Evolutionary conservation across 345 rosid species (phyloP).

Genomic region (Pelargonium nanum): DNA sequence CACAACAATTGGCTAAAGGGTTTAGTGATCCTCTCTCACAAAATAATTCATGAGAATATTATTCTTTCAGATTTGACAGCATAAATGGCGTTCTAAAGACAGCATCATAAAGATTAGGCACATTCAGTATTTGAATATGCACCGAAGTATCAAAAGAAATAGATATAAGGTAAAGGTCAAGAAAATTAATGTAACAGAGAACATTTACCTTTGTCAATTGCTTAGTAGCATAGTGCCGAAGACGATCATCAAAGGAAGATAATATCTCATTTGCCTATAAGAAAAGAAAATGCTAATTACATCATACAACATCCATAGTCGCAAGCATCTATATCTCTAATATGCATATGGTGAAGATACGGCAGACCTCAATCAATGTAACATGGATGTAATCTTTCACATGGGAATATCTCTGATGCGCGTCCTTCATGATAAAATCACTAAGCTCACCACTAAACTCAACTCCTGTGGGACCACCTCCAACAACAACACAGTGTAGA

Average conservation of each 20-base stretch:
- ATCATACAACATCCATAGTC: not conserved
- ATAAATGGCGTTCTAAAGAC: not conserved
- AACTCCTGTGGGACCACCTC: conserved; percentile 97
- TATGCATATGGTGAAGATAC: not conserved
- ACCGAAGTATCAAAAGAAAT: no score
- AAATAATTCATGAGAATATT: not conserved
- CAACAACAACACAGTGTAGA: conserved; percentile 88
- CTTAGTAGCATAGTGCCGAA: conserved; percentile 77
- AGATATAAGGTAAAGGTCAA: not conserved
- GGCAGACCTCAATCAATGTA: conserved; percentile 83
- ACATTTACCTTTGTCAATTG: conserved; percentile 69
- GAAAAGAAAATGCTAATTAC: conserved; percentile 6
- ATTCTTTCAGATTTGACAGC: not conserved
- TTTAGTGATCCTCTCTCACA: no score
- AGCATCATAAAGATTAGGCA: not conserved
- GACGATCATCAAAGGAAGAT: conserved; percentile 92
- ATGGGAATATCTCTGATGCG: conserved; percentile 71
- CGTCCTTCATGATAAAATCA: conserved; percentile 84
- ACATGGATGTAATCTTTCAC: conserved; percentile 80
- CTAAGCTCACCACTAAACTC: conserved; percentile 97
- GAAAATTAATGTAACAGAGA: not conserved
- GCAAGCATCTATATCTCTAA: not conserved
- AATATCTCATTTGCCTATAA: conserved; percentile 80
- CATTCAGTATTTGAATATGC: not conserved
- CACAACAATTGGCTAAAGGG: no score